phyloP scores from a whole-genome alignment of 192 early-diverging fungal species.

The Mortierella antarctica region DNA sequence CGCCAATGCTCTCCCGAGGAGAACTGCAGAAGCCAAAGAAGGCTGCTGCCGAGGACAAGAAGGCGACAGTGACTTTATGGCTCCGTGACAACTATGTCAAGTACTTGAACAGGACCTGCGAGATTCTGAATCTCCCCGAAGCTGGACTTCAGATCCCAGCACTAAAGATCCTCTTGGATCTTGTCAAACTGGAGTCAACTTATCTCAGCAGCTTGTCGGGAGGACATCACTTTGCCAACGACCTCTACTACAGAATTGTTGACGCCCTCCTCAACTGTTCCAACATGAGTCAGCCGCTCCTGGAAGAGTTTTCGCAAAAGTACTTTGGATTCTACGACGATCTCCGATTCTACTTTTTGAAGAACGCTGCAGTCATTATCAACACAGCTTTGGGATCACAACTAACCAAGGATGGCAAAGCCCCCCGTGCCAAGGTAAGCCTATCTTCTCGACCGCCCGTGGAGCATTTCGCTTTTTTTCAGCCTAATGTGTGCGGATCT shows the following conservation, averaged over 20 bases:
- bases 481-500: neutral
- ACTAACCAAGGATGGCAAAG: constrained; percentile 22
- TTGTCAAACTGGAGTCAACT: constrained; percentile 75
- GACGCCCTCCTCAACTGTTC: constrained; percentile 65
- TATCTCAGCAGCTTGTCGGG: constrained; percentile 42
- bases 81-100: constrained; percentile 79
- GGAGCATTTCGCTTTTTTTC: neutral
- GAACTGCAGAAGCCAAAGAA: constrained; percentile 59
- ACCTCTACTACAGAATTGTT: constrained; percentile 66
- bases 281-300: constrained; percentile 70
- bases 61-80: constrained; percentile 76
- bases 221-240: constrained; percentile 76
- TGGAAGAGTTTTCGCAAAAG: constrained; percentile 72
- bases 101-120: constrained; percentile 68
- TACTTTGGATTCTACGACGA: constrained; percentile 88
- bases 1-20: constrained; percentile 57
- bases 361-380: constrained; percentile 64
- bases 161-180: constrained; percentile 75
- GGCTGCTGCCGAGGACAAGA: constrained; percentile 50
- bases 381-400: constrained; percentile 25
- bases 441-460: neutral
- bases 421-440: constrained; percentile 19
- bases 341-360: constrained; percentile 85
- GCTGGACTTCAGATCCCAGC: constrained; percentile 81
- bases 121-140: constrained; percentile 67